Evolutionary conservation across 345 rosid species (phyloP).

Genomic region (Brassica rapa): DNA sequence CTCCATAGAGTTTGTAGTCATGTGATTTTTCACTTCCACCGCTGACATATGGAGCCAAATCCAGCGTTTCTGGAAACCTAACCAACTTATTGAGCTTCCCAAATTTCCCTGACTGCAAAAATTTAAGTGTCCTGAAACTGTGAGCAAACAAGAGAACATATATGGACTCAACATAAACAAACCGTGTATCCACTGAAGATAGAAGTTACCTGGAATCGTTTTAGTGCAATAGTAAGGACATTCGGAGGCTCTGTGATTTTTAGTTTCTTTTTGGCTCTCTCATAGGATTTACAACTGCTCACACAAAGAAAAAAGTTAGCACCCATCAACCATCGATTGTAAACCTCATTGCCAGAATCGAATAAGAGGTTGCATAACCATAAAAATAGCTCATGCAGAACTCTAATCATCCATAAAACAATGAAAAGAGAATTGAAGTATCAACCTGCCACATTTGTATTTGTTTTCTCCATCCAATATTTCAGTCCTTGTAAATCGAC

Average conservation of each 20-base stretch:
- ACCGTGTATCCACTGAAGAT: background rate
- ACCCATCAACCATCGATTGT: conserved; percentile 17
- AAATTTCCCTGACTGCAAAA: conserved; percentile 83
- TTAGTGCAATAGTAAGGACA: conserved; percentile 91
- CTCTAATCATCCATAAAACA: conserved; percentile 9
- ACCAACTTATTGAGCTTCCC: conserved; percentile 93
- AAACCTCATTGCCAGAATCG: background rate
- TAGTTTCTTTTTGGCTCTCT: conserved; percentile 88
- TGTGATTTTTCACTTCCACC: conserved; percentile 80
- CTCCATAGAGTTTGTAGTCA: conserved; percentile 87
- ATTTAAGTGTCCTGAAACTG: conserved; percentile 8
- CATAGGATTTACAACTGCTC: conserved; percentile 82
- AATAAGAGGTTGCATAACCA: conserved; percentile 11
- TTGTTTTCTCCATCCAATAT: conserved; percentile 96
- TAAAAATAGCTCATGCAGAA: background rate
- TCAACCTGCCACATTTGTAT: conserved; percentile 84
- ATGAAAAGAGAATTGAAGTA: background rate
- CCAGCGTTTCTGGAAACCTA: conserved; percentile 76
- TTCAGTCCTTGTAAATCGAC: conserved; percentile 77
- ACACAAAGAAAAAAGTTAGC: conserved; percentile 15
- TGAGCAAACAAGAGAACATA: conserved; percentile 34
- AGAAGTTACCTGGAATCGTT: conserved; percentile 84
- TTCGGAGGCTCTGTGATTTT: conserved; percentile 86
- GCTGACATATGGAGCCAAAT: conserved; percentile 91
- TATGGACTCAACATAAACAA: conserved; percentile 17